Evolutionary conservation across 306 rosid species (phyloP).

Genomic region (Castanea mollissima): DNA sequence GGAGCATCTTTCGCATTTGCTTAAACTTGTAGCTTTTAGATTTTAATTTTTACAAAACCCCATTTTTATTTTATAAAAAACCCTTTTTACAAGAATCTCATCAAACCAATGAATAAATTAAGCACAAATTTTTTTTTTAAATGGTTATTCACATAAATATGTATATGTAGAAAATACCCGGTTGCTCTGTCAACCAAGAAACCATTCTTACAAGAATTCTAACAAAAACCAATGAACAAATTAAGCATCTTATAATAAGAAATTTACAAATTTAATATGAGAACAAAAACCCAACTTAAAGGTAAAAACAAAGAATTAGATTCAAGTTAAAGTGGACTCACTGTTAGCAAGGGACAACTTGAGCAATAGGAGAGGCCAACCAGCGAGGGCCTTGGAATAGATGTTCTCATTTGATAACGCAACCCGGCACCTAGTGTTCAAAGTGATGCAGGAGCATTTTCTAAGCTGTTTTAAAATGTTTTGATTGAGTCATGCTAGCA

Average conservation of each 20-base stretch:
- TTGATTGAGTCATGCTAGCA: too few relatives aligned
- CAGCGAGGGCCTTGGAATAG: constrained; percentile 13
- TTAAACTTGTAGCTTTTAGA: too few relatives aligned
- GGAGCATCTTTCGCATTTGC: too few relatives aligned
- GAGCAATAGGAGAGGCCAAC: constrained; percentile 51
- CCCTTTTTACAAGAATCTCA: neutral
- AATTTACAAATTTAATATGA: too few relatives aligned
- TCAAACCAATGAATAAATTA: neutral
- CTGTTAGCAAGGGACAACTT: constrained; percentile 55
- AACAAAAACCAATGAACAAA: too few relatives aligned
- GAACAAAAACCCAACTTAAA: neutral
- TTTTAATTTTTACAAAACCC: too few relatives aligned
- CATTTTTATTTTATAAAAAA: too few relatives aligned
- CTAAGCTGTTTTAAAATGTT: too few relatives aligned
- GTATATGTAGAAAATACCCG: neutral
- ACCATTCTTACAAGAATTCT: neutral
- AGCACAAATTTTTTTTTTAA: too few relatives aligned
- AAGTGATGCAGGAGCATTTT: neutral
- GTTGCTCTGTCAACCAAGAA: too few relatives aligned
- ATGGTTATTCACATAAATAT: neutral
- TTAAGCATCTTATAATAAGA: too few relatives aligned
- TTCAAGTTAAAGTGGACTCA: constrained; percentile 19
- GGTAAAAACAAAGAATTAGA: neutral
- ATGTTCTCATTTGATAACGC: constrained; percentile 11
- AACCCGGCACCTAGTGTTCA: constrained; percentile 24